Evolutionary conservation across 2,329 filamentous ascomycete genomes (phyloP).

Genomic region (Fusarium chlamydosporum): DNA sequence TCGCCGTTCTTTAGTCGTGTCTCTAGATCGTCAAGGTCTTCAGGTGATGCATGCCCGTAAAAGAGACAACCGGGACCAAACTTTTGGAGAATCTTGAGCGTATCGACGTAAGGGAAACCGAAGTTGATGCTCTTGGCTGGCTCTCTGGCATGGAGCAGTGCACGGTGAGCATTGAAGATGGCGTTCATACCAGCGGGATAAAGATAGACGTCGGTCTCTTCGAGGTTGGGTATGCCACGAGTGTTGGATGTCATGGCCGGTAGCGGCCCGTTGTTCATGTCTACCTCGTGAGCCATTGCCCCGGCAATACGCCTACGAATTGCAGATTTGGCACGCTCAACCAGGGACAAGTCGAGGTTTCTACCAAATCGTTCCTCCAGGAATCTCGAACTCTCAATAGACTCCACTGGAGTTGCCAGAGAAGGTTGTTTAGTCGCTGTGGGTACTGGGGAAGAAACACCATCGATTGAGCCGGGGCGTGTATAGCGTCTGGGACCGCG

Average conservation of each 20-base stretch:
- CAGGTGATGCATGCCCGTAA: constrained; percentile 83
- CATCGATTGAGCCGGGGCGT: constrained; percentile 62
- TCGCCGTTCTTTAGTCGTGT: constrained; percentile 77
- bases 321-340: constrained; percentile 85
- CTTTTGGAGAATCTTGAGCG: constrained; percentile 93
- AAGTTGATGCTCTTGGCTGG: constrained; percentile 85
- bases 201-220: constrained; percentile 89
- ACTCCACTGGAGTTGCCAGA: constrained; percentile 54
- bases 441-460: constrained; percentile 30
- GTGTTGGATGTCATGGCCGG: constrained; percentile 58
- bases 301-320: constrained; percentile 91
- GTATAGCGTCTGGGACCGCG: constrained; percentile 89
- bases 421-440: constrained; percentile 34
- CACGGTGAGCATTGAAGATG: constrained; percentile 89
- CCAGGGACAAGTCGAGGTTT: constrained; percentile 85
- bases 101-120: constrained; percentile 98
- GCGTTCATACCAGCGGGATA: constrained; percentile 94
- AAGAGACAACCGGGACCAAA: constrained; percentile 92
- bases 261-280: constrained; percentile 56
- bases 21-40: constrained; percentile 89
- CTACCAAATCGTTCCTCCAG: constrained; percentile 95
- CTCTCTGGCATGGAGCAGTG: constrained; percentile 75
- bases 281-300: constrained; percentile 79
- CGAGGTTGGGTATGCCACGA: constrained; percentile 74
- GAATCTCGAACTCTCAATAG: constrained; percentile 80